These are phyloP conservation scores for Clarkia xantiana DNA, from an alignment of 345 rosid species.

Conservation along the genomic window DNA sequence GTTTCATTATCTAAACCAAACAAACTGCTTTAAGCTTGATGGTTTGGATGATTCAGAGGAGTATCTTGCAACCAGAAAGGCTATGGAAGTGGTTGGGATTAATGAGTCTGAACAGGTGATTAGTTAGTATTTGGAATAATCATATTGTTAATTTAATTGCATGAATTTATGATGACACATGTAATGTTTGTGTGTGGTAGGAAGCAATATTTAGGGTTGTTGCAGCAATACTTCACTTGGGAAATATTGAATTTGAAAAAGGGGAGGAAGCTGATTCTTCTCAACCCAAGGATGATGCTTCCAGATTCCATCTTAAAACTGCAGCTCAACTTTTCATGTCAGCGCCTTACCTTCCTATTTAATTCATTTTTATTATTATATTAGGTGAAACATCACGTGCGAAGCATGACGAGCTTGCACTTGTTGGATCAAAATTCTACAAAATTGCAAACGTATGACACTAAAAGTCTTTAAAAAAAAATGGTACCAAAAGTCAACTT, in stretches of 20 bases:
- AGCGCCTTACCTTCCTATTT: constrained; percentile 3
- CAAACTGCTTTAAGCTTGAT: constrained; percentile 71
- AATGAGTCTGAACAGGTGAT: constrained; percentile 68
- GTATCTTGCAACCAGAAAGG: constrained; percentile 64
- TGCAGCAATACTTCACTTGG: constrained; percentile 97
- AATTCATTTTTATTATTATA: background rate
- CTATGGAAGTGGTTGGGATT: constrained; percentile 93
- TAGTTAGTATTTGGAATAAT: constrained; percentile 8
- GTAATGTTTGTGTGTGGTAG: constrained; percentile 16
- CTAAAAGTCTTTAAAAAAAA: too few species aligned
- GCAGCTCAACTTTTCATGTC: constrained; percentile 86
- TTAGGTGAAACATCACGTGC: too few species aligned
- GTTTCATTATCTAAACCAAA: constrained; percentile 84
- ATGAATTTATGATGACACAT: background rate
- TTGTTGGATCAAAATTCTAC: too few species aligned
- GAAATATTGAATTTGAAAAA: constrained; percentile 75
- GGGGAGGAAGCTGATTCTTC: constrained; percentile 76
- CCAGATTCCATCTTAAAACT: constrained; percentile 60
- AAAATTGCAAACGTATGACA: too few species aligned
- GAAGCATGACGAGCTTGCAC: too few species aligned
- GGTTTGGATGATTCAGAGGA: constrained; percentile 76
- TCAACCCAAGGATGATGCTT: constrained; percentile 72
- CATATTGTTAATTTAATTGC: background rate
- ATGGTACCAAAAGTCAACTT: too few species aligned
- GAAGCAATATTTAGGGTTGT: constrained; percentile 84